phyloP scores from a whole-genome alignment of 495 filamentous ascomycete species.

The Jackrogersella minutella region DNA sequence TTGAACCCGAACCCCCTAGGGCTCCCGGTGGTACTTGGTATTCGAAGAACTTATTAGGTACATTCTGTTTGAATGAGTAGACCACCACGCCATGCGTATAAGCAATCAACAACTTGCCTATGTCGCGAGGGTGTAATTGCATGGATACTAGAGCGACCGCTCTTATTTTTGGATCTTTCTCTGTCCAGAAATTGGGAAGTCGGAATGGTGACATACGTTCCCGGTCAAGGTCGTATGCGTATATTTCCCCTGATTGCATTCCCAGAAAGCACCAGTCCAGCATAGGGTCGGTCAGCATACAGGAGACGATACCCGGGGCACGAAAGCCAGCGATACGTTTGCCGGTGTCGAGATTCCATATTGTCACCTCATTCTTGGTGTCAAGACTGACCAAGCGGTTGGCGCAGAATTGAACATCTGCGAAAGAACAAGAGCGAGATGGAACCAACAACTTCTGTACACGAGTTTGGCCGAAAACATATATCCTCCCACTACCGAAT shows the following conservation, averaged over 20 bases:
- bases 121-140: slow-evolving; percentile 87
- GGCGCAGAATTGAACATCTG: slow-evolving; percentile 58
- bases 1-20: slow-evolving; percentile 74
- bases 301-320: slow-evolving; percentile 74
- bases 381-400: slow-evolving; percentile 86
- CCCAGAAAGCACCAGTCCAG: slow-evolving; percentile 91
- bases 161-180: slow-evolving; percentile 59
- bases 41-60: slow-evolving; percentile 77
- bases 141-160: slow-evolving; percentile 65
- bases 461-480: slow-evolving; percentile 86
- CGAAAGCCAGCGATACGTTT: slow-evolving; percentile 68
- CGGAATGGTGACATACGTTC: slow-evolving; percentile 75
- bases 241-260: slow-evolving; percentile 77
- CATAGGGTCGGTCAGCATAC: slow-evolving; percentile 80
- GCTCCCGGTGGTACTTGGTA: slow-evolving; percentile 84
- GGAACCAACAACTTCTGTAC: slow-evolving; percentile 80
- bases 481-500: slow-evolving; percentile 82
- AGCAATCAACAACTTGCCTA: slow-evolving; percentile 88
- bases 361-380: slow-evolving; percentile 77
- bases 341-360: slow-evolving; percentile 76
- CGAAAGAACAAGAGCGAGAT: slow-evolving; percentile 53
- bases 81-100: slow-evolving; percentile 87
- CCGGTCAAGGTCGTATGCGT: slow-evolving; percentile 90
- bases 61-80: slow-evolving; percentile 91
- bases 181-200: slow-evolving; percentile 84